Percentiles rank a stretch among this genome's conserved stretches.
phyloP scores from a whole-genome alignment of 139 green algal species.

The Chlamydomonas sp. region DNA sequence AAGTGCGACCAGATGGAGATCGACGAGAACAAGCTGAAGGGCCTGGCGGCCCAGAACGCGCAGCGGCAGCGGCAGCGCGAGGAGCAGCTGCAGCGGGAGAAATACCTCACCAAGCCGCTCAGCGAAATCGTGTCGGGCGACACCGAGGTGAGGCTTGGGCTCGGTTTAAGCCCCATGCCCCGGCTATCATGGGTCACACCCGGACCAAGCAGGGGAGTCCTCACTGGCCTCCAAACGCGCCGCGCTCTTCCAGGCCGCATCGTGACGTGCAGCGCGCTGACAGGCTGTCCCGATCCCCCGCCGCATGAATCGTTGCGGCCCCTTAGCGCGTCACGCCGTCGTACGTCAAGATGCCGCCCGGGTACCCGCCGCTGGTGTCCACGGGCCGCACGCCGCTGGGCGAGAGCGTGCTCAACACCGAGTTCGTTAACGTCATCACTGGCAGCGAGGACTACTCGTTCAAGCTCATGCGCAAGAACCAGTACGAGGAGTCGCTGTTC shows the following conservation, averaged over 20 bases:
- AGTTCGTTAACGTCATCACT: conserved; percentile 95
- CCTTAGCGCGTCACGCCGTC: conserved; percentile 79
- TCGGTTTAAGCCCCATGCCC: not conserved
- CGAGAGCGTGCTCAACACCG: conserved; percentile 86
- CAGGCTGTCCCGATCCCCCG: too few species aligned
- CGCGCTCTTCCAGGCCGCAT: too few species aligned
- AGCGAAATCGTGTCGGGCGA: conserved; percentile 83
- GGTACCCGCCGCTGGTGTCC: conserved; percentile 77
- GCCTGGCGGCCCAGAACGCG: conserved; percentile 44
- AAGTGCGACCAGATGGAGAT: conserved; percentile 61
- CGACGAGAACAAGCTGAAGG: conserved; percentile 28
- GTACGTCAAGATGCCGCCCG: conserved; percentile 92
- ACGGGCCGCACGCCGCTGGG: conserved; percentile 61
- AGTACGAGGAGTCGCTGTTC: conserved; percentile 92
- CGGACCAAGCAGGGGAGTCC: too few species aligned
- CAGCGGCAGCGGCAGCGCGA: conserved; percentile 36
- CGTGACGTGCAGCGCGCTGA: too few species aligned
- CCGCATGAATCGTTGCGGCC: too few species aligned
- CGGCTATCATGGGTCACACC: too few species aligned
- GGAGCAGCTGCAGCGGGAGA: conserved; percentile 67
- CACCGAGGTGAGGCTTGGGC: conserved; percentile 36
- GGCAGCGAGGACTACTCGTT: conserved; percentile 86
- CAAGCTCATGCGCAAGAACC: conserved; percentile 98
- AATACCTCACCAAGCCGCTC: conserved; percentile 91
- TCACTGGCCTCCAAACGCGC: too few species aligned